A percentile compares a stretch with the other conserved stretches of the same genome.
Evolutionary conservation across 2,329 filamentous ascomycete species (phyloP).

Genomic region (Neopestalotiopsis sp.): DNA sequence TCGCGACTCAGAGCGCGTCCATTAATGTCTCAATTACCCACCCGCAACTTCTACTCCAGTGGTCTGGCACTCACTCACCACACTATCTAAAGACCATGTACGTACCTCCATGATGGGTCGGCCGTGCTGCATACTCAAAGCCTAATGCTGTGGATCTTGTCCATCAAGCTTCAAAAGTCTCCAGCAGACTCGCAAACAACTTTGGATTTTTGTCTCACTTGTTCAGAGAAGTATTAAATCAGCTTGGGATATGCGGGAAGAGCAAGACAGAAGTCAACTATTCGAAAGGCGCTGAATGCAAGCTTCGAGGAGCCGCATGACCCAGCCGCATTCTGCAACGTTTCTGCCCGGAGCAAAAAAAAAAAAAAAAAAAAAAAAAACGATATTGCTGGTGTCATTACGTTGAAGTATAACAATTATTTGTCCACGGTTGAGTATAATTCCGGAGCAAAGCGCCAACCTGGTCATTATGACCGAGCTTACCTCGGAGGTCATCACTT

Average conservation of each 20-base stretch:
- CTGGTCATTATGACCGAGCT: background rate
- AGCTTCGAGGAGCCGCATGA: background rate
- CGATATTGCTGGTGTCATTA: background rate
- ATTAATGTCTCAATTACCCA: background rate
- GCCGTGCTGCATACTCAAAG: background rate
- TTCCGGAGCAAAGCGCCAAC: background rate
- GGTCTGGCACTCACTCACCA: background rate
- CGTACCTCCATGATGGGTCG: no score
- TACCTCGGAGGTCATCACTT: background rate
- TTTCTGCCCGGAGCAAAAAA: background rate
- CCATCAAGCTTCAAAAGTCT: background rate
- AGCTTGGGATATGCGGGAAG: background rate
- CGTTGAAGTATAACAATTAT: background rate
- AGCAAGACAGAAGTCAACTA: background rate
- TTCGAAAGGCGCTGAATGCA: background rate
- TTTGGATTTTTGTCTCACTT: no score
- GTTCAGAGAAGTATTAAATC: no score
- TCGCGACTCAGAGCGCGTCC: background rate
- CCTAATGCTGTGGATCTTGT: background rate
- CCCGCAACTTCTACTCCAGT: background rate
- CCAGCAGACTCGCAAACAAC: no score
- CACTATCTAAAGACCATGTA: no score
- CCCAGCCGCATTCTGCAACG: background rate
- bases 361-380: background rate
- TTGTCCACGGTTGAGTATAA: conserved; percentile 1